Percentiles rank a stretch among this genome's conserved stretches.
Conservation (phyloP, 164 flowering plant genomes). For the Warburgia ugandensis region DNA sequence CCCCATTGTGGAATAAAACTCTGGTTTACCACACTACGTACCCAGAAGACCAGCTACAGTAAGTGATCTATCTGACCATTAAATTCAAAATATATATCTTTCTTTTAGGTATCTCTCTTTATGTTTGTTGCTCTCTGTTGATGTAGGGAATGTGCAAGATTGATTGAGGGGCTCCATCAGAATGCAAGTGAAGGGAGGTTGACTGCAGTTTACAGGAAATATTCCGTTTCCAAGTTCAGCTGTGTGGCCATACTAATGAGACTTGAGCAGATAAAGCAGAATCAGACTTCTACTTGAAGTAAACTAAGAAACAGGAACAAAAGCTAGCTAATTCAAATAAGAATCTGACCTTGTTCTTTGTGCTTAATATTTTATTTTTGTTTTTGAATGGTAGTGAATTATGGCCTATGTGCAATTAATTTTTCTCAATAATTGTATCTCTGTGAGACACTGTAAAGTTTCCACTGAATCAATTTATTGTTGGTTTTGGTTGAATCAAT, state of each 20-base stretch:
- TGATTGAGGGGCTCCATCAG: constrained; percentile 39
- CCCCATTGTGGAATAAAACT: constrained; percentile 49
- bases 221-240: constrained; percentile 17
- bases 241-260: constrained; percentile 8
- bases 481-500: too few species aligned
- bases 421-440: too few species aligned
- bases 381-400: too few species aligned
- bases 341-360: too few species aligned
- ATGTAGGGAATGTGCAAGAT: constrained; percentile 39
- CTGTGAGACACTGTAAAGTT: too few species aligned
- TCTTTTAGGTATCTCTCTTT: neutral
- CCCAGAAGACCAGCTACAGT: constrained; percentile 55
- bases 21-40: constrained; percentile 42
- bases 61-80: constrained; percentile 19
- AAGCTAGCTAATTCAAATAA: too few species aligned
- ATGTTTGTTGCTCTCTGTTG: neutral
- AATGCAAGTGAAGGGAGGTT: constrained; percentile 36
- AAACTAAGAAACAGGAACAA: neutral
- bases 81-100: too few species aligned
- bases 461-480: too few species aligned
- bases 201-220: constrained; percentile 43
- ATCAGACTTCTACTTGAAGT: constrained; percentile 1
- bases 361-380: too few species aligned
- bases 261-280: constrained; percentile 5
- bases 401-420: too few species aligned